Conservation (phyloP, 805 yeast species). For the Schwanniomyces pseudopolymorphus region DNA sequence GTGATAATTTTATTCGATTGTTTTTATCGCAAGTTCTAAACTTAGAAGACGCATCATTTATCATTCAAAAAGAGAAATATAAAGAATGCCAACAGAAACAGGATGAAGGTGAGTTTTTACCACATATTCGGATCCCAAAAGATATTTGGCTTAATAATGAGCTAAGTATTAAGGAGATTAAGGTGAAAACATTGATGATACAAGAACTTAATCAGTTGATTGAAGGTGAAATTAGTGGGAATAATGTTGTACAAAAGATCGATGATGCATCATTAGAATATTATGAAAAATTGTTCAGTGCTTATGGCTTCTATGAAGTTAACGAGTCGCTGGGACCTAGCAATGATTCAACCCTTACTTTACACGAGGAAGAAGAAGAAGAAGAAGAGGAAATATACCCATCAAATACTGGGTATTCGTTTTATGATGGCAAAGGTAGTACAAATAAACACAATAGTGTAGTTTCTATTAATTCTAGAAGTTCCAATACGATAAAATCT, state of each 20-base stretch:
- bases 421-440: constrained; percentile 1
- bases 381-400: background rate
- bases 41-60: constrained; percentile 13
- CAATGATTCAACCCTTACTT: background rate
- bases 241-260: constrained; percentile 5
- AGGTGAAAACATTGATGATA: constrained; percentile 30
- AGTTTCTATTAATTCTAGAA: background rate
- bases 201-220: constrained; percentile 33
- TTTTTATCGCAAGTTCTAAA: constrained; percentile 25
- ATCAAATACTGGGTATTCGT: background rate
- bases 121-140: constrained; percentile 31
- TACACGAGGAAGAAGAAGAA: constrained; percentile 7
- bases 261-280: constrained; percentile 28
- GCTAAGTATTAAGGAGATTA: constrained; percentile 27
- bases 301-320: constrained; percentile 26
- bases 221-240: constrained; percentile 14
- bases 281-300: constrained; percentile 31
- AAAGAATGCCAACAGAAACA: background rate
- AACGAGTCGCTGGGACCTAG: background rate
- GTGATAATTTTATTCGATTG: constrained; percentile 24
- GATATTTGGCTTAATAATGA: constrained; percentile 39
- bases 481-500: background rate
- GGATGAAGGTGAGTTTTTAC: constrained; percentile 24
- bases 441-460: background rate
- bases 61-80: background rate